phyloP scores from a whole-genome alignment of 768 basidiomycete species.

The Pleurotus cornucopiae region DNA sequence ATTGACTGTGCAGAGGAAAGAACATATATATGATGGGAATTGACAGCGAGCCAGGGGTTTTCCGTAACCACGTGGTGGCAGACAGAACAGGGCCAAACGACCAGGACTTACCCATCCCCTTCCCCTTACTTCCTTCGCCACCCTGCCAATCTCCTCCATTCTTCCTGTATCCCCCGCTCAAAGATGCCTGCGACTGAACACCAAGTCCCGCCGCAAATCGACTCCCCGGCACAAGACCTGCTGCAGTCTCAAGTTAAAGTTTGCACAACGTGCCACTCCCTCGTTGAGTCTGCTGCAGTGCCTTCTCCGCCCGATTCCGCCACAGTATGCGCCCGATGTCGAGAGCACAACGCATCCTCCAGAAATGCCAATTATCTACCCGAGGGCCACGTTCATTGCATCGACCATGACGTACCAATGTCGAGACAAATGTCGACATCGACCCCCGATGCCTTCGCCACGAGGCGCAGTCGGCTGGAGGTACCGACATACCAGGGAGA shows the following conservation, averaged over 20 bases:
- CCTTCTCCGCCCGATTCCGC: conserved; percentile 1
- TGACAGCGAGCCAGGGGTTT: neutral
- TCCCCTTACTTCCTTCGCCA: conserved; percentile 13
- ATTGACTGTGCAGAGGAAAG: neutral
- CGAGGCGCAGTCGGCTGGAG: conserved; percentile 24
- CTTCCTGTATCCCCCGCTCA: conserved; percentile 9
- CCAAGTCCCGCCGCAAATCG: conserved; percentile 22
- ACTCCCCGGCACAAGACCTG: conserved; percentile 18
- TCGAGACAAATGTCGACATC: conserved; percentile 16
- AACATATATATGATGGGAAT: neutral
- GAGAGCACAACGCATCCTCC: neutral
- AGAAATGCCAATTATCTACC: conserved; percentile 18
- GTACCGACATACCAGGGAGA: neutral
- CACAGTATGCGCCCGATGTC: conserved; percentile 4
- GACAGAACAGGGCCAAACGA: conserved; percentile 10
- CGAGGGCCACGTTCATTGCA: conserved; percentile 18
- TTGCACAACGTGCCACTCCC: conserved; percentile 36
- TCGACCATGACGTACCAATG: conserved; percentile 22
- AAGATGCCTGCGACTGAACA: conserved; percentile 51
- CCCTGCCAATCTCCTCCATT: conserved; percentile 17
- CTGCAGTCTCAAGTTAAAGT: conserved; percentile 34
- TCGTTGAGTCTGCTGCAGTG: conserved; percentile 27
- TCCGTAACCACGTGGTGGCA: neutral
- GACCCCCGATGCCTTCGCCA: conserved; percentile 20
- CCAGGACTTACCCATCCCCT: conserved; percentile 6